phyloP scores from a whole-genome alignment of 352 stramenopile genomes.

The Phytophthora brassicae region DNA sequence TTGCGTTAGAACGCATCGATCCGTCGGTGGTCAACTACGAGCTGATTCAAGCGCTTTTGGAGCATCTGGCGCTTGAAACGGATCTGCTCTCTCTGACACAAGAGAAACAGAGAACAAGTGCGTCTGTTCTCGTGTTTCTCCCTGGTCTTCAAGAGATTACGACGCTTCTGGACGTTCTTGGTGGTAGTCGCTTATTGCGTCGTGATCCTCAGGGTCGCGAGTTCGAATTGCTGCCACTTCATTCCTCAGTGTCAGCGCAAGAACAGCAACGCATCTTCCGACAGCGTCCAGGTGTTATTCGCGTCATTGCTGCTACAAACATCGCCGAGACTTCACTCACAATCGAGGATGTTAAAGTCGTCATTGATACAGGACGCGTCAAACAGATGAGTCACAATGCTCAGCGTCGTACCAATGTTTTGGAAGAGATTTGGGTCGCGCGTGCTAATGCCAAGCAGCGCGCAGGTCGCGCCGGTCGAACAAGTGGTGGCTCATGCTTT shows the following conservation, averaged over 20 bases:
- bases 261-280: constrained; percentile 95
- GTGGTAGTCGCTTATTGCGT: constrained; percentile 51
- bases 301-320: constrained; percentile 97
- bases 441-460: constrained; percentile 91
- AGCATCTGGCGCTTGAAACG: constrained; percentile 72
- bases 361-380: constrained; percentile 96
- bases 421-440: constrained; percentile 89
- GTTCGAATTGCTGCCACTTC: constrained; percentile 88
- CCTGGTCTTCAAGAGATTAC: constrained; percentile 95
- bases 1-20: constrained; percentile 84
- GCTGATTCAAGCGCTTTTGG: constrained; percentile 88
- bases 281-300: constrained; percentile 56
- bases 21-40: constrained; percentile 95
- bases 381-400: constrained; percentile 89
- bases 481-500: constrained; percentile 88
- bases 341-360: constrained; percentile 93
- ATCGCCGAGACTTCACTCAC: constrained; percentile 97
- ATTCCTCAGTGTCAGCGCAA: constrained; percentile 91
- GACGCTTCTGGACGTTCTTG: constrained; percentile 73
- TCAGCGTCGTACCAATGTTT: constrained; percentile 86
- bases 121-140: constrained; percentile 96
- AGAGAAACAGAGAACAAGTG: constrained; percentile 30
- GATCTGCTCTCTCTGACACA: constrained; percentile 36
- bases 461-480: constrained; percentile 91
- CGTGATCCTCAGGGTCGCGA: constrained; percentile 35